Base-by-base conservation (phyloP, 164 flowering plant species). In the Aristolochia fimbriata region DNA sequence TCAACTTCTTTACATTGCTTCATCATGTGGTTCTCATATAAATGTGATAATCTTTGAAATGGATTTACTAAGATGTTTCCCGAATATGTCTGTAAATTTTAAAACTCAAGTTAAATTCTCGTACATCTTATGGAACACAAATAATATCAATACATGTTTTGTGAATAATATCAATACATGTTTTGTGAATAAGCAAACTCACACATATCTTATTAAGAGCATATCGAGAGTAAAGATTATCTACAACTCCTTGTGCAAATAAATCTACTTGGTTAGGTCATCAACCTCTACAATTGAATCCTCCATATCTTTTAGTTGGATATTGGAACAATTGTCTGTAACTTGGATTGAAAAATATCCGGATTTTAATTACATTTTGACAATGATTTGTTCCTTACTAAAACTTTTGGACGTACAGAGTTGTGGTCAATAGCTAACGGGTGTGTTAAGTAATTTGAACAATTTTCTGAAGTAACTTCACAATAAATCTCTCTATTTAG, bases 31-130 rank as follows among this genome's bases (percentile, higher is more conserved):
- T 61, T 65, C 55, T 86, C 91, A 67, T 86, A 86, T 70, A 88
- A 69, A 68, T 88, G 93, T 61, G 93, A 93, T 56, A 88, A 69
- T 68, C 93, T 83, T 54, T 59, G 84, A 67, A 86, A 88, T 15
- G 96, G 96, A 61, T 88, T 88, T 47, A 88, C 84, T 31, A 88
- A 70, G 60, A 88, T 88, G 68, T 86, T 88, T 62, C 96, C 96
- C 0, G 93, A 86, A 71, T 88, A 88, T n/a, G 96, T 88, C 96
- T 88, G 91, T 51, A 57, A 25, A 68, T n/a, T 62, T 19, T 15
- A 56, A 51, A 71, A 21, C 20, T 60, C 45, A 22, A 57, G 7
- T 31, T 64, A 62, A 72, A 63, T 55, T 55, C 30, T n/a, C n/a
- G n/a, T n/a, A n/a, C n/a, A n/a, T n/a, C n/a, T n/a, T n/a, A n/a